Evolutionary conservation across 2,329 filamentous ascomycete genomes (phyloP).

Genomic region (Pseudogymnoascus sp.): DNA sequence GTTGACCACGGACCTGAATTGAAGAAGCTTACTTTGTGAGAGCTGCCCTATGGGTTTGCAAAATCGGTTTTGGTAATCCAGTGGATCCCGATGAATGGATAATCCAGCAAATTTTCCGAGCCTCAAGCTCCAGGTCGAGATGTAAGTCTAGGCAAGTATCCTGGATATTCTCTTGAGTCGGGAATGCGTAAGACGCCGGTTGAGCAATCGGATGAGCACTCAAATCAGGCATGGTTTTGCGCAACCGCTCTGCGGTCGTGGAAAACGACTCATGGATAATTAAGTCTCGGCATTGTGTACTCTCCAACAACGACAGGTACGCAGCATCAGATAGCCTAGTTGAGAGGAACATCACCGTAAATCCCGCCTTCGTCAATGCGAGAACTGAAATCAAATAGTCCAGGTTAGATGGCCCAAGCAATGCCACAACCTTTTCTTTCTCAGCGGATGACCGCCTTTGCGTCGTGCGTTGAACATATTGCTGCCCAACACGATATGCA

Average conservation of each 20-base stretch:
- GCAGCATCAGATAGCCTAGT: constrained; percentile 44
- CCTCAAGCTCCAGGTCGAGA: constrained; percentile 27
- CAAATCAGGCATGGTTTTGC: constrained; percentile 16
- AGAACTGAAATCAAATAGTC: constrained; percentile 45
- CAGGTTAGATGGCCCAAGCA: constrained; percentile 42
- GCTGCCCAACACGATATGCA: constrained; percentile 12
- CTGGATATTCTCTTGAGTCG: constrained; percentile 40
- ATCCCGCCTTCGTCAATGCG: constrained; percentile 44
- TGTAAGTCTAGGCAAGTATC: constrained; percentile 40
- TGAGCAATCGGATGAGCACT: constrained; percentile 32
- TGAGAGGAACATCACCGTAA: constrained; percentile 45
- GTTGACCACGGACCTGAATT: constrained; percentile 16
- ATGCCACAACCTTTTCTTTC: constrained; percentile 33
- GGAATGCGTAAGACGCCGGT: constrained; percentile 46
- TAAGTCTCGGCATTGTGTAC: constrained; percentile 26
- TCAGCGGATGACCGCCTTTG: constrained; percentile 16
- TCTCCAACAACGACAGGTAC: constrained; percentile 38
- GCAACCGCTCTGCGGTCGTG: constrained; percentile 20
- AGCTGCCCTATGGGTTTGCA: constrained; percentile 35
- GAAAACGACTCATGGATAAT: constrained; percentile 21
- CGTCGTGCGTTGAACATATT: constrained; percentile 11
- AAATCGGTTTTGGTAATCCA: constrained; percentile 52
- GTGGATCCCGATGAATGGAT: constrained; percentile 40
- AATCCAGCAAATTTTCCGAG: constrained; percentile 21
- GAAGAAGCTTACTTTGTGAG: constrained; percentile 31